Percentiles rank a stretch among this genome's conserved stretches.
phyloP scores from a whole-genome alignment of 2,329 filamentous ascomycete genomes.

The Xylariaceae sp. region DNA sequence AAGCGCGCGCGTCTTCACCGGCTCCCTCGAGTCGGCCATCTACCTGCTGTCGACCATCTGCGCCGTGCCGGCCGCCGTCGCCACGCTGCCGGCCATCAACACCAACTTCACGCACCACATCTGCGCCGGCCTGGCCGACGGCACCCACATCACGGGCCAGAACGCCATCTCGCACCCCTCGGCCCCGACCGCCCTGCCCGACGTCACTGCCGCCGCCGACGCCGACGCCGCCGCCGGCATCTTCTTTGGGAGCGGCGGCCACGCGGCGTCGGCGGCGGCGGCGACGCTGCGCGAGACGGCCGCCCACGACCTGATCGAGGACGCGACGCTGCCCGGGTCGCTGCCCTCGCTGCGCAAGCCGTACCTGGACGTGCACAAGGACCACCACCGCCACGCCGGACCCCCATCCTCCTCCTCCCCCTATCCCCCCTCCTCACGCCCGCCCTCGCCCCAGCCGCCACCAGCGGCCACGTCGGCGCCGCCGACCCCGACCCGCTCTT shows the following conservation, averaged over 20 bases:
- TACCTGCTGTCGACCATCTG: constrained; percentile 85
- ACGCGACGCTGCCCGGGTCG: constrained; percentile 74
- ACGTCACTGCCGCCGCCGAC: constrained; percentile 13
- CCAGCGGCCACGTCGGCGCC: background rate
- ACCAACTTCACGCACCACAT: constrained; percentile 96
- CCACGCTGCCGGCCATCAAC: constrained; percentile 84
- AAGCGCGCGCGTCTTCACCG: constrained; percentile 79
- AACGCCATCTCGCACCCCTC: constrained; percentile 87
- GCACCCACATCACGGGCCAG: constrained; percentile 76
- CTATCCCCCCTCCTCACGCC: background rate
- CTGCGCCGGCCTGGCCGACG: constrained; percentile 70
- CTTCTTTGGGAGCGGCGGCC: constrained; percentile 9
- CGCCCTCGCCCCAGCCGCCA: background rate
- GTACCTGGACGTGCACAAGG: constrained; percentile 76
- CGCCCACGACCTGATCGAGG: constrained; percentile 61
- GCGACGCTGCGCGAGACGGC: constrained; percentile 30
- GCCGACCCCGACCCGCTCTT: background rate
- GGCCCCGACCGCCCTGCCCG: constrained; percentile 48
- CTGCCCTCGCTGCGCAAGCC: constrained; percentile 72
- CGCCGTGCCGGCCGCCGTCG: constrained; percentile 66
- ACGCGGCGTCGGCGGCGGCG: background rate
- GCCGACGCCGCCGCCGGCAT: constrained; percentile 18
- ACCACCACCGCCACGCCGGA: no score
- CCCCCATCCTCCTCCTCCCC: no score
- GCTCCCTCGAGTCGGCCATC: constrained; percentile 86